Percentiles rank a stretch among this genome's conserved stretches.
phyloP scores from a whole-genome alignment of 495 filamentous ascomycete genomes.

The Penicillium malachiteum region DNA sequence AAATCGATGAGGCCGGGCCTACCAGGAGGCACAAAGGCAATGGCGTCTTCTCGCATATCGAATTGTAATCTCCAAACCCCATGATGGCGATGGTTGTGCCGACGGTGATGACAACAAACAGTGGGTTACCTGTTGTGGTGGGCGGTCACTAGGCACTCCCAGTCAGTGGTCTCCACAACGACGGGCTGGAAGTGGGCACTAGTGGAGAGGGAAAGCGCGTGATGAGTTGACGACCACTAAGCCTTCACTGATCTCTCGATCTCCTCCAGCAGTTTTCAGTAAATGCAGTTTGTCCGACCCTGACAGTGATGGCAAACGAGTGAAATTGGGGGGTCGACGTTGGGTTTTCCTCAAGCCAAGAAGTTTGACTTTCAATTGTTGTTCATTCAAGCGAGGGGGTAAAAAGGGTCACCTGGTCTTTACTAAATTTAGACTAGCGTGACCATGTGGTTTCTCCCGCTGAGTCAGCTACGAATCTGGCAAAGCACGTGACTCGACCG shows the following conservation, averaged over 20 bases:
- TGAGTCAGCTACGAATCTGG: neutral
- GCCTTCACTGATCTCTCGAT: too few species aligned
- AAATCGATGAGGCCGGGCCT: conserved; percentile 62
- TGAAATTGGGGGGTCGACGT: neutral
- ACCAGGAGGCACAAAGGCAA: conserved; percentile 87
- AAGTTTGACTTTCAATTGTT: conserved; percentile 4
- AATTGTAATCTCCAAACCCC: conserved; percentile 87
- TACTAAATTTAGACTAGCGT: neutral
- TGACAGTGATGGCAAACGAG: conserved; percentile 3
- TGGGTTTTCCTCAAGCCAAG: neutral
- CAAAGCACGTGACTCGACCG: neutral
- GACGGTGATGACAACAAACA: conserved; percentile 19
- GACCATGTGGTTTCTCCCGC: neutral
- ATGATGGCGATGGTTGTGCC: conserved; percentile 46
- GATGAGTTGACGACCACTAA: conserved; percentile 7
- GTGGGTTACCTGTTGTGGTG: conserved; percentile 19
- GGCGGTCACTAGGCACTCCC: conserved; percentile 18
- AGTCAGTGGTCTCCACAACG: conserved; percentile 30
- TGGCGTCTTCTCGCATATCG: conserved; percentile 80
- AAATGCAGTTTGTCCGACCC: conserved; percentile 1
- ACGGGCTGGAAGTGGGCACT: conserved; percentile 22
- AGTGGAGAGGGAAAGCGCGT: conserved; percentile 17
- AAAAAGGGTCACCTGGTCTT: neutral
- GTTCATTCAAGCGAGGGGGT: conserved; percentile 3
- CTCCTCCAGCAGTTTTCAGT: neutral